Base-by-base conservation (phyloP, 2,329 filamentous ascomycete genomes). In the Botrytis deweyae region DNA sequence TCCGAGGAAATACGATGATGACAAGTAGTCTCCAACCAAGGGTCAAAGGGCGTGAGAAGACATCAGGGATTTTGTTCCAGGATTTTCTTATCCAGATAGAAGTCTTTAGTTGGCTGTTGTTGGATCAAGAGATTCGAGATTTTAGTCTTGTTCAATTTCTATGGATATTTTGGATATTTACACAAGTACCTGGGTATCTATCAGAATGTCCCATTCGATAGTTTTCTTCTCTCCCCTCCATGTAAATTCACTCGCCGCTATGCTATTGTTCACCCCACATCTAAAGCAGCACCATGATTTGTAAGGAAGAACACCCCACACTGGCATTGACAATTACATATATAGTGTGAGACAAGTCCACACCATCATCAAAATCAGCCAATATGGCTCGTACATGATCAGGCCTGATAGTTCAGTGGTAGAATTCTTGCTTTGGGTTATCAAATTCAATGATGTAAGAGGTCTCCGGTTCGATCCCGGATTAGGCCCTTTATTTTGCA, bases 341-440 rank as follows among this genome's bases (percentile, higher is more conserved):
- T 16, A 16, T 8, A 4, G 1, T 29, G 18, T 16, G 0, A 29
- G 29, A 29, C 10, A 52, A 52, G 2, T 1, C 0, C 1, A 0
- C 0, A 0, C 10, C 0, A 0, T 0, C 42, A 66, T 49, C 63
- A 18, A 49, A 49, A 66, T 36, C 42, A 65, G 29, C 16, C 18
- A 46, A 46, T 1, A 1, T 20, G 20, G 5, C 3, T 1, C 16
- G 6, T 5, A 10, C 10, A 1, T 38, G 12, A 36, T 25, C 12
- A 18, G 64, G 64, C 64, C 64, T 66, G 64, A 66, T 66, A 66
- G 64, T 66, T 66, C 64, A 66, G 64, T 66, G 64, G 64, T 66
- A 66, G 44, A 67, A 67, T 67, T 67, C 44, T 67, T 67, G 64
- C 64, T 52, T 52, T 67, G 44, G 64, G 64, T 52, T 52, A 7